Evolutionary conservation across 2,329 filamentous ascomycete genomes (phyloP).

Genomic region (Aspergillus terreus): DNA sequence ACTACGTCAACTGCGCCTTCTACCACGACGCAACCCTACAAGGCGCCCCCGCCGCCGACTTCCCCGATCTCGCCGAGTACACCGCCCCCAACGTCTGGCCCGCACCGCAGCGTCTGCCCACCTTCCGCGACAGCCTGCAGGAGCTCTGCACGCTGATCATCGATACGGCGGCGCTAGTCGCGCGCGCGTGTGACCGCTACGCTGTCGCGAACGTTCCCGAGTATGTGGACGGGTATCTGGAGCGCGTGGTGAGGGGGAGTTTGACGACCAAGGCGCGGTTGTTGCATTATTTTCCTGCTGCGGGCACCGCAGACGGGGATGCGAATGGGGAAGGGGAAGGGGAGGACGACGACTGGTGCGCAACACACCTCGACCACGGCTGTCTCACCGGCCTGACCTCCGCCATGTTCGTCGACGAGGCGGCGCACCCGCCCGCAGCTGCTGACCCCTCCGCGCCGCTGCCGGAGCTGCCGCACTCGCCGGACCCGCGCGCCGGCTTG

Average conservation of each 20-base stretch:
- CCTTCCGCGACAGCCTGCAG: slow-evolving; percentile 70
- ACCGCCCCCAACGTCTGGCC: slow-evolving; percentile 91
- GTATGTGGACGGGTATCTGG: slow-evolving; percentile 75
- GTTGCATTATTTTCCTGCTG: slow-evolving; percentile 80
- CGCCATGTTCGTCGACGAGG: slow-evolving; percentile 93
- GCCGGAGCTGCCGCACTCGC: slow-evolving; percentile 68
- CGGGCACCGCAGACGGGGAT: background rate
- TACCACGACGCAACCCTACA: slow-evolving; percentile 39
- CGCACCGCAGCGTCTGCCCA: slow-evolving; percentile 61
- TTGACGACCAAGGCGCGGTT: slow-evolving; percentile 87
- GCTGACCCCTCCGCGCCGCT: slow-evolving; percentile 45
- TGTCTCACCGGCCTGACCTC: slow-evolving; percentile 91
- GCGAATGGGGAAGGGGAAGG: slow-evolving; percentile 13
- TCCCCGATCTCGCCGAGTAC: slow-evolving; percentile 73
- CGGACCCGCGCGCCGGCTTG: slow-evolving; percentile 81
- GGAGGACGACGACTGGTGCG: slow-evolving; percentile 91
- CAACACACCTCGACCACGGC: slow-evolving; percentile 73
- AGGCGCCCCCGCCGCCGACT: slow-evolving; percentile 32
- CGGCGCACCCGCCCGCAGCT: slow-evolving; percentile 32
- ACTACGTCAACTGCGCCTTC: slow-evolving; percentile 61
- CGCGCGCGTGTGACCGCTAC: slow-evolving; percentile 83
- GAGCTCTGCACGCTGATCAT: slow-evolving; percentile 80
- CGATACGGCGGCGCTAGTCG: slow-evolving; percentile 82
- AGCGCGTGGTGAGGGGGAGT: slow-evolving; percentile 80
- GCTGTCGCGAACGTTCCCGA: slow-evolving; percentile 72